phyloP scores from a whole-genome alignment of 371 early-diverging fungal species.

The Umbelopsis sp. region DNA sequence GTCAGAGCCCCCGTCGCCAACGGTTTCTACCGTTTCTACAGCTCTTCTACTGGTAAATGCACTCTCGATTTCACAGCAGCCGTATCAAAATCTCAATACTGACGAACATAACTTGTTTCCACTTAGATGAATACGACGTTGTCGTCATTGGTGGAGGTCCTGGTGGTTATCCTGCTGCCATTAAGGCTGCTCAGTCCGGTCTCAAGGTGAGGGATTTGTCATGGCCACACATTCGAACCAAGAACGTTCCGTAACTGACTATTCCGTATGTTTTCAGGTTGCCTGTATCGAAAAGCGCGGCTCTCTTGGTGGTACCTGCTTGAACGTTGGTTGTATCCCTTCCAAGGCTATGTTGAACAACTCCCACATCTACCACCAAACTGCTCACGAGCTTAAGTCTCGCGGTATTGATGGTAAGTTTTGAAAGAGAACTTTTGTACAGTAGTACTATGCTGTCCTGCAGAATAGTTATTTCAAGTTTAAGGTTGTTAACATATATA shows the following conservation, averaged over 20 bases:
- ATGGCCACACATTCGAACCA: not conserved
- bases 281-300: constrained; percentile 98
- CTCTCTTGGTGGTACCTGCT: constrained; percentile 95
- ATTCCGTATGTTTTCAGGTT: constrained; percentile 57
- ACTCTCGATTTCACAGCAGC: not conserved
- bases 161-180: constrained; percentile 98
- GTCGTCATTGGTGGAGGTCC: constrained; percentile 97
- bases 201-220: constrained; percentile 72
- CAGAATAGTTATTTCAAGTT: no score
- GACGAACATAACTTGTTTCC: not conserved
- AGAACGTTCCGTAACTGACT: constrained; percentile 2
- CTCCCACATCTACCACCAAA: constrained; percentile 95
- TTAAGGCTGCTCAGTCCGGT: constrained; percentile 97
- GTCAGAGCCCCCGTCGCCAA: constrained; percentile 60
- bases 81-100: not conserved
- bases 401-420: constrained; percentile 90
- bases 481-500: not conserved
- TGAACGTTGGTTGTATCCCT: constrained; percentile 99
- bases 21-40: constrained; percentile 63
- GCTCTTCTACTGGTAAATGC: constrained; percentile 56
- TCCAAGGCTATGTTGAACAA: constrained; percentile 98
- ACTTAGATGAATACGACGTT: constrained; percentile 63
- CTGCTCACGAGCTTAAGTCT: constrained; percentile 87
- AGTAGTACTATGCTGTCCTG: no score
- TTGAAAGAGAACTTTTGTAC: not conserved